Base-by-base conservation (phyloP, 169 alveolate genomes). In the Cryptosporidium meleagridis region DNA sequence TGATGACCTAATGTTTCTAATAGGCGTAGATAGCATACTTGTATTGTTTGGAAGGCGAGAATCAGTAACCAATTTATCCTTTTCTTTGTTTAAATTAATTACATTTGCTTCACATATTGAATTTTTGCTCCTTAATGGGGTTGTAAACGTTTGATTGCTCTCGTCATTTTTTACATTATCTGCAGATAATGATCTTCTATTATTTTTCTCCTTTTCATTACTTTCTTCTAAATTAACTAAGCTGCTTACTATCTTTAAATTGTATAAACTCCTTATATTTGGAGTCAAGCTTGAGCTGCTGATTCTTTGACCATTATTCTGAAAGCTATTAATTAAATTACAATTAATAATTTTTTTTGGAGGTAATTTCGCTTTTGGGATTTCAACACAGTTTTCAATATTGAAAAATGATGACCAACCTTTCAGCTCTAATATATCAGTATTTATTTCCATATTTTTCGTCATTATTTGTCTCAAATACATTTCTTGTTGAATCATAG, bases 121-220 rank as follows among this genome's bases (percentile, higher is more conserved):
- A 6, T 37, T 16, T 53, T n/a, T 53, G 9, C 7, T 31, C 58
- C 86, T 73, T 73, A 33, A n/a, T 55, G 86, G 86, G 26, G 86
- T 73, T 55, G 51, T n/a, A 18, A 53, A 33, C 10, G 16, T 44
- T n/a, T 55, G 55, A 23, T 62, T 37, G 12, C 35, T n/a, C 23
- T 21, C 48, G 7, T 41, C 62, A 2, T 23, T 51, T 10, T 62
- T 80, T 39, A 44, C 23, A 37, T 59, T 37, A 65, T 80, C 89
- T 23, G 62, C 73, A 37, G 89, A 80, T 6, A 80, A 18, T 4
- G 89, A 80, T 62, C 89, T 80, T 65, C 89, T 80, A 39, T 35
- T 31, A 16, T 80, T 41, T 12, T 65, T 65, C 45, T 39, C 37
- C 8, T 21, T 16, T 18, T 59, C 80, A 26, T 39, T n/a, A 1